Base-by-base conservation (phyloP, 2,329 filamentous ascomycete genomes). In the Verticillium nonalfalfae region DNA sequence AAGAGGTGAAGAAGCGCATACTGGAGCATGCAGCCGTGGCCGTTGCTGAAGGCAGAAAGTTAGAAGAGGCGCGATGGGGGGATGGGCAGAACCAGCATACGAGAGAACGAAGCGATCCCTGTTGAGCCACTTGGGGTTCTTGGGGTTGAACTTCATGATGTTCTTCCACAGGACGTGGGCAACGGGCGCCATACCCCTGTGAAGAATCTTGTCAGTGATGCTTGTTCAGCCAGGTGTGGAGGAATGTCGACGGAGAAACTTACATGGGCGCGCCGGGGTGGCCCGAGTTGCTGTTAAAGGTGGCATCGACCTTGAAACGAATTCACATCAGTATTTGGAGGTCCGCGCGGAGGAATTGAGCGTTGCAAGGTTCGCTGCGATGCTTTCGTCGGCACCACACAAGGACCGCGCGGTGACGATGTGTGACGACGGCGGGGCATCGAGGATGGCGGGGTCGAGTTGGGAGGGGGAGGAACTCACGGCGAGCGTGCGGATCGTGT, bases 121-220 rank as follows among this genome's bases (percentile, higher is more conserved):
- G 87, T 98, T 98, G 72, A 95, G 74, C 93, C 93, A 99, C 68
- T 92, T 85, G 71, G 95, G 91, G 87, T 97, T 97, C 89, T 97
- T 96, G 73, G 95, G 95, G 89, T 98, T 99, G 87, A 97, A 99
- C 78, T 82, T 96, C 92, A 99, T 92, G 85, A 97, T 96, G 80
- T 95, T 96, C 87, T 97, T 96, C 84, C 91, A 99, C 68, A 99
- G 87, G 73, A 98, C 92, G 85, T 98, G 95, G 78, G 95, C 89
- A 74, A 93, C 88, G 66, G 95, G 94, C 74, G 95, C 95, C 91
- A 98, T 86, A 76, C 86, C 86, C 85, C 85, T 88, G 64, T 18
- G 65, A 57, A 21, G 57, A 56, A 35, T n/a, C 5, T 14, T 56
- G 54, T 56, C 33, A 56, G 54, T 21, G 26, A 15, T 34, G 7